Evolutionary conservation across 768 basidiomycete genomes (phyloP), one percentile per base, ranked within the genome.

Genomic region (Leccinum olivaceopallidum): DNA sequence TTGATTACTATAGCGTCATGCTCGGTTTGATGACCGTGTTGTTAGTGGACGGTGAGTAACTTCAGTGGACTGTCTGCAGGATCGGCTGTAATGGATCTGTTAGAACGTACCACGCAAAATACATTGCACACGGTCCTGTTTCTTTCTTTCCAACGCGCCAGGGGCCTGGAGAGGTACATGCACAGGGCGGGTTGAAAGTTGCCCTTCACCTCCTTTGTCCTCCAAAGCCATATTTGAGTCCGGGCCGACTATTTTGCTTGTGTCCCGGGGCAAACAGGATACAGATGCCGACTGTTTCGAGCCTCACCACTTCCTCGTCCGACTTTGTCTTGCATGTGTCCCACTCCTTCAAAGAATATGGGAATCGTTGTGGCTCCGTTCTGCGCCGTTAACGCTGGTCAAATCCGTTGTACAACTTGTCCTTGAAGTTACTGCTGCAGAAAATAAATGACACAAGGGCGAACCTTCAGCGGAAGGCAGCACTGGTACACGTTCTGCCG

Each of bases 181-280:
- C 90, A 2, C 92, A 88, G 57, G 85, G 87, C 48, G 92, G 89
- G 7, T 73, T 95, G 54, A 94, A 94, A 73, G 86, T 94, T 48
- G 87, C 87, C 0, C 78, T 96, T 42, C 85, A 90, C 64, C 79
- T 96, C 48, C 76, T 98, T 47, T 81, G 85, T 60, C 84, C 89
- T 83, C 92, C 28, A 91, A 91, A 66, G 83, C 90, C 13, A 78
- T 96, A 26, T 82, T 94, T 57, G 95, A 98, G 60, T 91, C 93
- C 7, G 82, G 86, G 3, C 95, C 98, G 75, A 95, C 94, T 0
- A 71, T 81, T 4, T 74, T 90, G 34, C 80, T 90, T 16, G 76
- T 85, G 44, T 88, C 87, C 18, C 84, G 86, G 16, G 94, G 94
- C 74, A 91, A 91, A 72, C 84, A 85, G 69, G 87, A 90, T 22